Evolutionary conservation across 2,329 filamentous ascomycete species (phyloP), one percentile per base, ranked within the genome.

Genomic region (Fusarium devonianum): DNA sequence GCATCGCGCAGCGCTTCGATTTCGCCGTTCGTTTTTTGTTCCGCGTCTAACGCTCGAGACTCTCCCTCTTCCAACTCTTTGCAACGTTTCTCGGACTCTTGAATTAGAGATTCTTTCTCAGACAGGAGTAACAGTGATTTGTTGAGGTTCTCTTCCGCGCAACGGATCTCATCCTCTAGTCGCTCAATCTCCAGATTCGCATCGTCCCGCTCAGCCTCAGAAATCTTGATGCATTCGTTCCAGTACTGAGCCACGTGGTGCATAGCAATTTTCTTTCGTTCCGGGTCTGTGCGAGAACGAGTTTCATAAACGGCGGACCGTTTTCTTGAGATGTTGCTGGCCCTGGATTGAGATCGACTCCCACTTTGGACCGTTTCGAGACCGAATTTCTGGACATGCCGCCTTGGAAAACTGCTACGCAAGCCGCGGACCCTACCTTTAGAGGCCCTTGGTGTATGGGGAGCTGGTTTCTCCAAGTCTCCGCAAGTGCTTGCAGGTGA

Each of bases 241-340:
- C 69, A 71, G 18, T 64, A 56, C 4, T 65, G 44, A 21, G 67
- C 67, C 17, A 72, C 59, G 10, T 69, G 60, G 9, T 66, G 53
- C 69, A 73, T 71, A 12, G 65, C 64, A 6, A 56, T 35, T 29
- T 57, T 62, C 23, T 68, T 70, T n/a, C 64, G 63, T 10, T 66
- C 53, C 6, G 58, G 41, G 9, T 65, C 58, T 13, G 35, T 36
- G 11, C 33, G 45, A 23, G 30, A 42, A 4, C 28, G 53, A 4
- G 43, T 41, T 14, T 63, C 67, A 14, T 44, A 43, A 5, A 48
- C 29, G 4, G 36, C 22, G 17, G 58, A 58, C 38, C 67, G 53
- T 42, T 69, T 73, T 25, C 46, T 66, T 4, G 69, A 71, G 6
- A 71, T 67, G 21, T 72, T 72, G 45, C 70, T 73, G 7, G 62